Base-by-base conservation (phyloP, 306 rosid species). In the Cicer bijugum region DNA sequence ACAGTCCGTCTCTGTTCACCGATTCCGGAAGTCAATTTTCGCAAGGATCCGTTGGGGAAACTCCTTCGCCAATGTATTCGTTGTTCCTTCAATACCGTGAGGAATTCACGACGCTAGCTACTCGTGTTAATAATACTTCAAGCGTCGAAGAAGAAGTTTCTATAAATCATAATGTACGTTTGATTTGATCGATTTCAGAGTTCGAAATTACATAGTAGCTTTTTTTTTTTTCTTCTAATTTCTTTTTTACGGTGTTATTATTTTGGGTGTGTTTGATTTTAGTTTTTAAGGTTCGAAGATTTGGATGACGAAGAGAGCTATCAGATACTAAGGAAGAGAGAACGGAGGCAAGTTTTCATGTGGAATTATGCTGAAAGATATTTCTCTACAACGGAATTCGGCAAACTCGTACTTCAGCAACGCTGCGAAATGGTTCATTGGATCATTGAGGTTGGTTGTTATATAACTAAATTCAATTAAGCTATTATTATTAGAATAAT, bases 11-110 rank as follows among this genome's bases (percentile, higher is more conserved):
- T 2, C 73, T 81, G 45, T 88, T 83, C 74, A 12, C 71, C 10
- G 95, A 94, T 80, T 88, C 99, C 9, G 92, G 96, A 71, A 91
- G 96, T 71, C 90, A 94, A 40, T 94, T 94, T 85, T 89, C 97
- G 1, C 85, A 88, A 63, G 83, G 86, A 39, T 87, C 97, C 16
- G 84, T 56, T 43, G 87, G 76, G n/a, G 96, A 83, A 84, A 78
- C 86, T 69, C 83, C 85, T 71, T 91, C 99, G 4, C 92, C 75
- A n/a, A 88, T 89, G 56, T 86, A 80, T 67, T 53, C 83, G 9
- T 37, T 85, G 75, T 86, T 91, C 63, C 37, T 83, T 62, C 90
- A 85, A 67, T 94, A 79, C 86, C 89, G 85, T 65, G 44, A 85
- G 8, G 90, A 83, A 7, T 88, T 88, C 81, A 37, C 52, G 6